Evolutionary conservation across 371 early-diverging fungal genomes (phyloP).

Genomic region (Rhizopus microsporus): DNA sequence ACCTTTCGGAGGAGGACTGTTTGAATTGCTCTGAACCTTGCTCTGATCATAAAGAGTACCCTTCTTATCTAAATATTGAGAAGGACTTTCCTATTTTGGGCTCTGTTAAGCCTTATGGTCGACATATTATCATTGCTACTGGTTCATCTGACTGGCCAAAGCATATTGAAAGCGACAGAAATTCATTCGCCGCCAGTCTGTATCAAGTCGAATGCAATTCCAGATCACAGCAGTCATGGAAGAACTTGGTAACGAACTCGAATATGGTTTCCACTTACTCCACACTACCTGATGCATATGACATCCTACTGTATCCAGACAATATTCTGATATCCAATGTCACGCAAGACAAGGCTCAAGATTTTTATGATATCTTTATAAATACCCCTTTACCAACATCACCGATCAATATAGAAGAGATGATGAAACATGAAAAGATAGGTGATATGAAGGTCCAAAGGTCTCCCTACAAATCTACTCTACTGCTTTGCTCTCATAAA

Average conservation of each 20-base stretch:
- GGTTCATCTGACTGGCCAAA: slow-evolving; percentile 63
- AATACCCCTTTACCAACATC: slow-evolving; percentile 19
- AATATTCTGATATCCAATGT: slow-evolving; percentile 42
- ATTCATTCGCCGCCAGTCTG: slow-evolving; percentile 35
- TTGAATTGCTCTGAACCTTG: slow-evolving; percentile 47
- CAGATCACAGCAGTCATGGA: slow-evolving; percentile 15
- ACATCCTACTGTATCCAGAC: slow-evolving; percentile 42
- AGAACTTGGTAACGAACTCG: slow-evolving; percentile 37
- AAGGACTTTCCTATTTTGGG: slow-evolving; percentile 47
- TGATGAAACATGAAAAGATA: slow-evolving; percentile 10
- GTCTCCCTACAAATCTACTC: slow-evolving; percentile 32
- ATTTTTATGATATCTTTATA: slow-evolving; percentile 30
- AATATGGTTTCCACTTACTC: slow-evolving; percentile 27
- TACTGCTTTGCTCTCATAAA: slow-evolving; percentile 74
- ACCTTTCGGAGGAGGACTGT: slow-evolving; percentile 35
- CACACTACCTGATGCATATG: slow-evolving; percentile 23
- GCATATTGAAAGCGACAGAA: slow-evolving; percentile 48
- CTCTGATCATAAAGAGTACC: slow-evolving; percentile 57
- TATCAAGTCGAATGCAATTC: slow-evolving; percentile 1
- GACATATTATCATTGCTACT: slow-evolving; percentile 65
- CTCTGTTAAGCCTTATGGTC: slow-evolving; percentile 65
- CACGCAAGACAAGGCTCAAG: slow-evolving; percentile 22
- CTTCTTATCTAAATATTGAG: slow-evolving; percentile 67
- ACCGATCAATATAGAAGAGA: slow-evolving; percentile 12
- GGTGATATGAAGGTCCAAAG: slow-evolving; percentile 16